These are phyloP conservation scores for Pleurotus djamor DNA, from an alignment of 768 basidiomycete species.

Conservation along the genomic window DNA sequence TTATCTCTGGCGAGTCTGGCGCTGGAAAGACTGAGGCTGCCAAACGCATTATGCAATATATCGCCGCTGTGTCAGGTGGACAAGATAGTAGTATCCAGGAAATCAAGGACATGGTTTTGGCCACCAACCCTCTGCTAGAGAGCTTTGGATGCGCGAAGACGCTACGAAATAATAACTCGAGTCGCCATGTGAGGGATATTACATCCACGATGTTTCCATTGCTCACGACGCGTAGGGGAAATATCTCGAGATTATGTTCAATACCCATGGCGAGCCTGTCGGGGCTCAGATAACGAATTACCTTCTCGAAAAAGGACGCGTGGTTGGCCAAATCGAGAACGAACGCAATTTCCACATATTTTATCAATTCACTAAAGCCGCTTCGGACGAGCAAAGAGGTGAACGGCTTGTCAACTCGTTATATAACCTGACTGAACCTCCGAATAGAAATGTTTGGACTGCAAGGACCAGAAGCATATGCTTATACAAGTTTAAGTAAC, in stretches of 20 bases:
- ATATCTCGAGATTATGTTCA: constrained; percentile 99
- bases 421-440: constrained; percentile 11
- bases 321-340: constrained; percentile 94
- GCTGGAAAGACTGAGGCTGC: constrained; percentile 99
- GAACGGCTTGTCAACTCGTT: constrained; percentile 13
- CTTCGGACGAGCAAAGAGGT: constrained; percentile 88
- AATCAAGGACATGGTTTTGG: constrained; percentile 99
- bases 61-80: constrained; percentile 92
- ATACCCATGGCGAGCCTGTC: constrained; percentile 86
- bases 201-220: constrained; percentile 2
- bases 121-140: constrained; percentile 95
- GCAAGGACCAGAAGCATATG: constrained; percentile 94
- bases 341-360: constrained; percentile 99
- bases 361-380: constrained; percentile 98
- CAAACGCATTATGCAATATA: constrained; percentile 99
- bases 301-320: constrained; percentile 93
- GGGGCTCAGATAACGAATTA: constrained; percentile 99
- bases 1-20: constrained; percentile 98
- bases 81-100: constrained; percentile 91
- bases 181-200: constrained; percentile 82
- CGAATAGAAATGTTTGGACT: constrained; percentile 85
- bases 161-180: constrained; percentile 96
- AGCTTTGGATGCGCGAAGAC: constrained; percentile 99
- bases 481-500: constrained; percentile 89
- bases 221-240: constrained; percentile 67